Evolutionary conservation across 108 stramenopile species (phyloP).

Genomic region (Pseudonitzschia multiseries): DNA sequence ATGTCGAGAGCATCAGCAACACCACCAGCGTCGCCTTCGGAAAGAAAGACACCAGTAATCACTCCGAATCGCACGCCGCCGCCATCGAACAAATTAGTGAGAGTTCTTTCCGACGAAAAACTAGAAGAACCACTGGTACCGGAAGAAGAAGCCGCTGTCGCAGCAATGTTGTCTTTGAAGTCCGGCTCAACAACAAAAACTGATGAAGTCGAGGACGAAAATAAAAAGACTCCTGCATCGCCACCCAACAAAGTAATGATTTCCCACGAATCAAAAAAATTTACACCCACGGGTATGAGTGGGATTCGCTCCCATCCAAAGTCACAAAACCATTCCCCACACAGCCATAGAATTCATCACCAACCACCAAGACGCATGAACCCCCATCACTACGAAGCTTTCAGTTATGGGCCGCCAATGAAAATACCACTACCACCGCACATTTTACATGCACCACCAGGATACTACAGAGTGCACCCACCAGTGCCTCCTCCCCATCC

Average conservation of each 20-base stretch:
- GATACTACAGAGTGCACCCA: slow-evolving; percentile 7
- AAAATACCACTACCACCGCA: not conserved
- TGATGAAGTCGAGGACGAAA: not conserved
- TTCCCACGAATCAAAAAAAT: not conserved
- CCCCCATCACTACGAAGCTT: not conserved
- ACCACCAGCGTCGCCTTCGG: not conserved
- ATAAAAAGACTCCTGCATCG: not conserved
- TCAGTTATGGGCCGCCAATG: not conserved
- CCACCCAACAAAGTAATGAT: not conserved
- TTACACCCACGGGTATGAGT: not conserved
- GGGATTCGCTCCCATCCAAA: not conserved
- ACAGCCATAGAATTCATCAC: not conserved
- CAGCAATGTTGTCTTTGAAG: slow-evolving; percentile 41
- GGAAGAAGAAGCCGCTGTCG: slow-evolving; percentile 42
- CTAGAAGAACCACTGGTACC: slow-evolving; percentile 17
- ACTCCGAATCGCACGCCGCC: slow-evolving; percentile 2
- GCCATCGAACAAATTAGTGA: not conserved
- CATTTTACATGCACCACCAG: slow-evolving; percentile 1
- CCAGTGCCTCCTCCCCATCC: slow-evolving; percentile 6
- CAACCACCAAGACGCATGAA: not conserved
- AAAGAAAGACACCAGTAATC: not conserved
- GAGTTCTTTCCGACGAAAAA: slow-evolving; percentile 4
- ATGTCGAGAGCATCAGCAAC: not conserved
- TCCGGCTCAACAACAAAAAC: slow-evolving; percentile 1
- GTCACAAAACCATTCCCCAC: not conserved